Evolutionary conservation across 2,329 filamentous ascomycete genomes (phyloP).

Genomic region (Penicillium sp.): DNA sequence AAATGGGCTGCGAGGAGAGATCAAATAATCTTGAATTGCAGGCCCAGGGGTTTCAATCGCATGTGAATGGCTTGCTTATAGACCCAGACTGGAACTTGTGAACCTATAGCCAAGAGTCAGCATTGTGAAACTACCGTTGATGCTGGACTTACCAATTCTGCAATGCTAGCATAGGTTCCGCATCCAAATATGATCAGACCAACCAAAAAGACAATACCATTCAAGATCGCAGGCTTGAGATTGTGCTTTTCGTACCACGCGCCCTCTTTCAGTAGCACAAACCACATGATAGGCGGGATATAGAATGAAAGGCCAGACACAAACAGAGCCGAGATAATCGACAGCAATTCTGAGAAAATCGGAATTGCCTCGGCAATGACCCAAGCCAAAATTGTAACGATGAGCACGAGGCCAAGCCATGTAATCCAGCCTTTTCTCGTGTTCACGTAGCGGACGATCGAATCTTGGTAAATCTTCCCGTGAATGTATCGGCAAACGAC

Average conservation of each 20-base stretch:
- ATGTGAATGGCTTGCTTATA: constrained; percentile 10
- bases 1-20: neutral
- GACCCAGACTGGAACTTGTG: constrained; percentile 4
- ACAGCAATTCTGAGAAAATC: constrained; percentile 18
- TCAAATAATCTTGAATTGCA: neutral
- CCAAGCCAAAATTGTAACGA: constrained; percentile 16
- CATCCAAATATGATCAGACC: constrained; percentile 16
- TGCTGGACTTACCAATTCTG: constrained; percentile 11
- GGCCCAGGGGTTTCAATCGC: neutral
- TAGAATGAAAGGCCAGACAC: constrained; percentile 8
- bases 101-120: neutral
- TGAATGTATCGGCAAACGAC: constrained; percentile 20
- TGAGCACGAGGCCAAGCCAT: constrained; percentile 10
- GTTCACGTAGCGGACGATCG: constrained; percentile 13
- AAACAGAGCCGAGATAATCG: constrained; percentile 9
- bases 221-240: constrained; percentile 7
- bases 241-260: constrained; percentile 10
- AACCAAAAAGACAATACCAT: constrained; percentile 14
- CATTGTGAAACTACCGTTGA: neutral
- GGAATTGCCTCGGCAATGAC: constrained; percentile 20
- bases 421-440: constrained; percentile 18
- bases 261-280: constrained; percentile 5
- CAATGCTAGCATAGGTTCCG: constrained; percentile 17
- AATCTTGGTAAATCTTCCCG: constrained; percentile 16
- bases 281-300: constrained; percentile 12